phyloP scores from a whole-genome alignment of 129 eudicot species.

The Arctium minus region DNA sequence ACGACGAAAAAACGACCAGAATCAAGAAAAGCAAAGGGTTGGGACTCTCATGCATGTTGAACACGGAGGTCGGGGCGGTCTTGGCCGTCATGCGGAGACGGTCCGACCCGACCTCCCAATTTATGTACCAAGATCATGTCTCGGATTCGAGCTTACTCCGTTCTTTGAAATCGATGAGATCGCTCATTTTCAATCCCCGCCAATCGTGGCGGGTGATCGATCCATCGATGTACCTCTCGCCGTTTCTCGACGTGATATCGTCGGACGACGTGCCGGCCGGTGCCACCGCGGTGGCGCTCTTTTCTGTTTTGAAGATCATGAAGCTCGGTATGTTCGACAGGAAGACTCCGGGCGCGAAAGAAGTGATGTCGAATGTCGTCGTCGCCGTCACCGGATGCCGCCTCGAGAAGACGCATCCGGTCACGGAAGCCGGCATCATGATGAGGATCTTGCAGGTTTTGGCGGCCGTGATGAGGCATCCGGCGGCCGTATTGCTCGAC shows the following conservation, averaged over 20 bases:
- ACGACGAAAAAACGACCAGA: slow-evolving; percentile 17
- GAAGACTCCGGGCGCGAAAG: slow-evolving; percentile 67
- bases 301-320: slow-evolving; percentile 61
- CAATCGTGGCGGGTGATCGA: slow-evolving; percentile 69
- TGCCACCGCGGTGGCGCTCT: slow-evolving; percentile 76
- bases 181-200: slow-evolving; percentile 64
- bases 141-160: slow-evolving; percentile 40
- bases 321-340: slow-evolving; percentile 53
- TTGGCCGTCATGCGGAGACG: slow-evolving; percentile 64
- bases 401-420: slow-evolving; percentile 60
- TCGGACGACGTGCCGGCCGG: slow-evolving; percentile 77
- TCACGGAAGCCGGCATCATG: slow-evolving; percentile 60
- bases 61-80: slow-evolving; percentile 88
- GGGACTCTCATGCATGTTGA: slow-evolving; percentile 76
- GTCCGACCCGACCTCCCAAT: slow-evolving; percentile 39
- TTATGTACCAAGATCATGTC: slow-evolving; percentile 37
- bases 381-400: slow-evolving; percentile 68
- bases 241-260: slow-evolving; percentile 75
- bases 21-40: slow-evolving; percentile 45
- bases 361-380: slow-evolving; percentile 48
- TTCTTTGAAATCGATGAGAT: slow-evolving; percentile 59
- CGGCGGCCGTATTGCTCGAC: slow-evolving; percentile 51
- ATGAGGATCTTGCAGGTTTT: slow-evolving; percentile 61
- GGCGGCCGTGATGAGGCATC: slow-evolving; percentile 55
- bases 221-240: slow-evolving; percentile 66